Evolutionary conservation across 371 early-diverging fungal species (phyloP), one percentile per base, ranked within the genome.

Genomic region (Edhazardia aedis): DNA sequence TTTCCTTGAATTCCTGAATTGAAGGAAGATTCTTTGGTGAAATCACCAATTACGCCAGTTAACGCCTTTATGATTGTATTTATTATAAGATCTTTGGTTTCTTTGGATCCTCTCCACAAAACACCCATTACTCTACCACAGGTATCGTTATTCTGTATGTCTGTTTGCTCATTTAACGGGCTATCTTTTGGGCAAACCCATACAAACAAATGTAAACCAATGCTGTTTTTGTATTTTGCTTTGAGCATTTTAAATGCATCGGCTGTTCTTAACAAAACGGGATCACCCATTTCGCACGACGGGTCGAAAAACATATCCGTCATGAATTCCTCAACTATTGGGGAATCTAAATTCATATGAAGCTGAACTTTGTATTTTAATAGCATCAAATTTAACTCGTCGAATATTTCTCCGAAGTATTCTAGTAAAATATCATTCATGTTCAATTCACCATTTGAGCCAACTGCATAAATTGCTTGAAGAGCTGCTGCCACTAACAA

Each of bases 81-180:
- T 47, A 56, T 67, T 2, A 67, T 54, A n/a, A 52, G 23, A 19
- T 26, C 36, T 27, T 51, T 57, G 33, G 67, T 63, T 25, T 43
- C 22, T 21, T 56, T 48, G 21, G 51, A 33, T n/a, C 67, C 67
- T 18, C 42, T 25, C 67, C 67, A 67, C 25, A 59, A 16, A 9
- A 60, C 51, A 25, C 63, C 63, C 9, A 60, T 52, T 2, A 55
- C 51, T 49, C 61, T 47, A 7, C 60, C 67, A 39, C 67, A 67
- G 19, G 19, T 40, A 9, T 40, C 30, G 4, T 60, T 62, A 30
- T 51, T 26, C 26, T 48, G 21, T 30, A 63, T 29, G 12, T 28
- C 21, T 16, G 39, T 39, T 6, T 27, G 9, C 11, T 36, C 16
- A 18, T 40, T 33, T 14, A 29, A 27, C 19, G 26, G 25, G 22